These are phyloP conservation scores for Phytophthora boehmeriae DNA, from an alignment of 352 stramenopile genomes.

Conservation along the genomic window DNA sequence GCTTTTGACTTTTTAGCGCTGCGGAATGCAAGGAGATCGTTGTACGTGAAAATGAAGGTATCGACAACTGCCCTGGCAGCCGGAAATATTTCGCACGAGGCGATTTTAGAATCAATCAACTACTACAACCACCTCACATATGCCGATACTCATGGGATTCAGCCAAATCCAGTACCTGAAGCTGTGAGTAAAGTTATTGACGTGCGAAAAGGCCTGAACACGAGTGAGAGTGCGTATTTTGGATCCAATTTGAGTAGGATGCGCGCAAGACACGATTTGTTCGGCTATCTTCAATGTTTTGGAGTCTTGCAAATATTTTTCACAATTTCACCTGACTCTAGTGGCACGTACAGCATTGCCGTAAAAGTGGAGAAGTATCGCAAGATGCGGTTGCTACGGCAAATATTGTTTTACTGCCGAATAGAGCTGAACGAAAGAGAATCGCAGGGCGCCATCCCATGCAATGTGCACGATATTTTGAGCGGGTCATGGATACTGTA, in stretches of 20 bases:
- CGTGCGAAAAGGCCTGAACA: slow-evolving; percentile 17
- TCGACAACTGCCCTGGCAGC: neutral
- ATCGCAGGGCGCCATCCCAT: too few relatives aligned
- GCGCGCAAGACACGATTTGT: slow-evolving; percentile 23
- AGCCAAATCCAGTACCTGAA: neutral
- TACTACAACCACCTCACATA: slow-evolving; percentile 13
- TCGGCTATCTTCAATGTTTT: slow-evolving; percentile 27
- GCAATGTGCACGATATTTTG: too few relatives aligned
- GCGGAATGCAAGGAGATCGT: slow-evolving; percentile 10
- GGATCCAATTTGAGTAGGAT: slow-evolving; percentile 22
- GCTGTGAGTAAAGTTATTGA: slow-evolving; percentile 13
- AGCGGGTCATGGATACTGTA: too few relatives aligned
- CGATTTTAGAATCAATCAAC: slow-evolving; percentile 1
- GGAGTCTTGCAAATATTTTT: slow-evolving; percentile 32
- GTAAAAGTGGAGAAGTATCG: too few relatives aligned
- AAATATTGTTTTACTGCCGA: too few relatives aligned
- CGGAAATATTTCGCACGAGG: neutral
- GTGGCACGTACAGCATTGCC: slow-evolving; percentile 20
- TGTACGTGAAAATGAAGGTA: slow-evolving; percentile 23
- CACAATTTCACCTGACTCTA: slow-evolving; percentile 31
- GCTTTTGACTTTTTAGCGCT: slow-evolving; percentile 23
- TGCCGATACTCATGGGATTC: neutral
- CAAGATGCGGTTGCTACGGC: too few relatives aligned
- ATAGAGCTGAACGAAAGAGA: too few relatives aligned
- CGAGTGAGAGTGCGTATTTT: slow-evolving; percentile 15